Evolutionary conservation across 495 filamentous ascomycete genomes (phyloP).

Genomic region (Articulospora tetracladia): DNA sequence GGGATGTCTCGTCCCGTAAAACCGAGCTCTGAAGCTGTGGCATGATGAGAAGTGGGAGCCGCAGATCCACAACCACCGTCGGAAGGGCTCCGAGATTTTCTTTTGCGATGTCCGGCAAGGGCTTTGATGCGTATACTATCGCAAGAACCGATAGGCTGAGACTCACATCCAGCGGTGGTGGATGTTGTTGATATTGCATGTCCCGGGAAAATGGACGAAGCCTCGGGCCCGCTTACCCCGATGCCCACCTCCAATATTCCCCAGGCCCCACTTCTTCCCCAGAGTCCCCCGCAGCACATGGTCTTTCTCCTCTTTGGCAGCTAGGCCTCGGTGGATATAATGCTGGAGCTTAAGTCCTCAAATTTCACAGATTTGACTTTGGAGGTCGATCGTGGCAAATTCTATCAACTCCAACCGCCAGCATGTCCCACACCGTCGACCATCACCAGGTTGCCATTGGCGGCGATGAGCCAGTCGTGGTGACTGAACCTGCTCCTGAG

Average conservation of each 20-base stretch:
- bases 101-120: constrained; percentile 1
- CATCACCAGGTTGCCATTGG: constrained; percentile 5
- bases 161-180: background rate
- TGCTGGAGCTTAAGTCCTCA: background rate
- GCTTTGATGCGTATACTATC: constrained; percentile 15
- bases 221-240: constrained; percentile 4
- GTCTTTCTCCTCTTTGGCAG: background rate
- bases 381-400: background rate
- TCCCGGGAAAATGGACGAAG: constrained; percentile 1
- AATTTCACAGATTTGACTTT: background rate
- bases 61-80: background rate
- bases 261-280: constrained; percentile 3
- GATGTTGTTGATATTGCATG: constrained; percentile 3
- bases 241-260: constrained; percentile 5
- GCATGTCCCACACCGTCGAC: constrained; percentile 4
- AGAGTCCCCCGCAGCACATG: constrained; percentile 4
- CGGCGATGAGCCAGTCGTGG: constrained; percentile 2
- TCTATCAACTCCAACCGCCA: background rate
- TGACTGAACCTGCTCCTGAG: constrained; percentile 1
- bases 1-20: background rate
- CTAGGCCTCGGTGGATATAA: background rate
- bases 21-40: background rate
- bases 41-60: background rate
- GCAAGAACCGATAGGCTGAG: background rate
- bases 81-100: background rate